phyloP scores from a whole-genome alignment of 2,329 filamentous ascomycete species.

The Apiospora saccharicola region DNA sequence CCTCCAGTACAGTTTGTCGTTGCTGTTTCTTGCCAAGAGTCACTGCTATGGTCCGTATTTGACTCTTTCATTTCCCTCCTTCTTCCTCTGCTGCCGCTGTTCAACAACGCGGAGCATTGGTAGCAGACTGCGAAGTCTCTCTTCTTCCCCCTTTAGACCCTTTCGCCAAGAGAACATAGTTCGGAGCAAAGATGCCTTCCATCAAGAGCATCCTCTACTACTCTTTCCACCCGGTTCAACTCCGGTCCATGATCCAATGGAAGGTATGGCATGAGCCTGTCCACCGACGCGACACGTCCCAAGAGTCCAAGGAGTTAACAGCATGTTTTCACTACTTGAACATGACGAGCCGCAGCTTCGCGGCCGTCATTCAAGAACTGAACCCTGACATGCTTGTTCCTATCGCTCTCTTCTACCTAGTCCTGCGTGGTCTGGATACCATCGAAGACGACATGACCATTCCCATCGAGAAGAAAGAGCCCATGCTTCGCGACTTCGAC shows the following conservation, averaged over 20 bases:
- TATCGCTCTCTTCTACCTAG: constrained; percentile 90
- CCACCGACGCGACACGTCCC: constrained; percentile 78
- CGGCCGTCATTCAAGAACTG: constrained; percentile 92
- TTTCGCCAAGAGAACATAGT: constrained; percentile 22
- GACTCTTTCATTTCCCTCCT: not conserved
- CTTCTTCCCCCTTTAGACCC: not conserved
- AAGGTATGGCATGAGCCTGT: constrained; percentile 97
- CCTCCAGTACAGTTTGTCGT: constrained; percentile 4
- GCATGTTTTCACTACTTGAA: constrained; percentile 89
- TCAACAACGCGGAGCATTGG: constrained; percentile 17
- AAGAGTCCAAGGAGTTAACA: constrained; percentile 76
- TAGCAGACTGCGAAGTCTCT: constrained; percentile 1
- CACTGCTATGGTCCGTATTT: constrained; percentile 15
- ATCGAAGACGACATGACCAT: constrained; percentile 99
- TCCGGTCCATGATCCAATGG: constrained; percentile 91
- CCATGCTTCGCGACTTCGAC: constrained; percentile 83
- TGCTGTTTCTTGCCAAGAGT: constrained; percentile 6
- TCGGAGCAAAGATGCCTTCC: constrained; percentile 58
- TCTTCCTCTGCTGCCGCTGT: constrained; percentile 9
- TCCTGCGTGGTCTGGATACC: constrained; percentile 93
- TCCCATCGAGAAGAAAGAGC: constrained; percentile 80
- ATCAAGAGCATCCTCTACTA: constrained; percentile 70
- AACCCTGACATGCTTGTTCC: constrained; percentile 93
- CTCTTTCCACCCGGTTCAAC: constrained; percentile 75
- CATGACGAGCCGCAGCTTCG: constrained; percentile 90